Conservation (phyloP, 1,139 yeast genomes). For the Saccharomyces hybrid region DNA sequence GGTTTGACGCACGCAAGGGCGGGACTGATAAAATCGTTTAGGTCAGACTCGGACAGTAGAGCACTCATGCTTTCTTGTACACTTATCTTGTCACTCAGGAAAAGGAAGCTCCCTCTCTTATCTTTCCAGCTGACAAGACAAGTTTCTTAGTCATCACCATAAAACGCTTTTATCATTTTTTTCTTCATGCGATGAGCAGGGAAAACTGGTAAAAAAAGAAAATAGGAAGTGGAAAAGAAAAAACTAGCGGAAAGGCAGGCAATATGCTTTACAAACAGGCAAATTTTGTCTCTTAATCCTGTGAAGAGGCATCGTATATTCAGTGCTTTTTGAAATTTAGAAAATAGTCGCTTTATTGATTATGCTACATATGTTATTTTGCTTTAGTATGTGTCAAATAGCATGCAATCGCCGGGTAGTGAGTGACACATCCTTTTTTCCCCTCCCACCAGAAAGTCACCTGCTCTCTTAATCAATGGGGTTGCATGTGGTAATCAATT, state of each 20-base stretch:
- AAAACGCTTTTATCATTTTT: neutral
- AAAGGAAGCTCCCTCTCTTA: neutral
- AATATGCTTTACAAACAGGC: neutral
- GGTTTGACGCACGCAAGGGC: constrained; percentile 95
- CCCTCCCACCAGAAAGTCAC: neutral
- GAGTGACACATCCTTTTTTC: neutral
- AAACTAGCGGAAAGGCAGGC: neutral
- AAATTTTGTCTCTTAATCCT: neutral
- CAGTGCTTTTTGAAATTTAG: neutral
- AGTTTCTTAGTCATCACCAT: neutral
- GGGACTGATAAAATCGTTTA: constrained; percentile 91
- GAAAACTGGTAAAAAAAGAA: neutral
- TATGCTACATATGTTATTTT: neutral
- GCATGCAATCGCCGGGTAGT: neutral
- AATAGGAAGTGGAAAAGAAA: neutral
- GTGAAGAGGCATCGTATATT: neutral
- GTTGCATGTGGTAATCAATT: neutral
- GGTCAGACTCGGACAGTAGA: constrained; percentile 74
- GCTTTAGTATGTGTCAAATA: neutral
- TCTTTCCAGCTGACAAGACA: neutral
- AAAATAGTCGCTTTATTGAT: neutral
- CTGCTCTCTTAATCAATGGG: neutral
- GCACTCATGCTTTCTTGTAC: constrained; percentile 56
- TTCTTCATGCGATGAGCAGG: neutral
- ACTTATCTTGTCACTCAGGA: neutral